Evolutionary conservation across 2,329 filamentous ascomycete species (phyloP).

Genomic region (Cytospora chrysosperma): DNA sequence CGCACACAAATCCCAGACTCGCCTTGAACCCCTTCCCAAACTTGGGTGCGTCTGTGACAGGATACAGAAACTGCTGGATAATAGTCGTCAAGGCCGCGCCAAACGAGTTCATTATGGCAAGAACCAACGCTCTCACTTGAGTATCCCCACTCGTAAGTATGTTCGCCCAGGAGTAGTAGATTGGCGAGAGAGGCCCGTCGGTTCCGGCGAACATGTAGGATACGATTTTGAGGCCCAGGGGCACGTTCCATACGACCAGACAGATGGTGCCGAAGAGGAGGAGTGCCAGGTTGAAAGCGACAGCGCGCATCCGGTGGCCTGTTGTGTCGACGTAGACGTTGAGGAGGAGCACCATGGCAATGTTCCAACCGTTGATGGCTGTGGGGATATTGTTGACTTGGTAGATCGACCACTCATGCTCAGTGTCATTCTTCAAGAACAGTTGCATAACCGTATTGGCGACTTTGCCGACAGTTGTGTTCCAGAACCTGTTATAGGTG

Average conservation of each 20-base stretch:
- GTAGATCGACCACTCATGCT: conserved; percentile 31
- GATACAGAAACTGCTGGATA: conserved; percentile 37
- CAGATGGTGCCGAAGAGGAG: conserved; percentile 35
- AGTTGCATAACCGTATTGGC: conserved; percentile 32
- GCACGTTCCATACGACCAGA: conserved; percentile 34
- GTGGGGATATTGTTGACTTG: conserved; percentile 34
- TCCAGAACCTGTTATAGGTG: conserved; percentile 28
- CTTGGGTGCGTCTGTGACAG: conserved; percentile 34
- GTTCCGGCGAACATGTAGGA: conserved; percentile 37
- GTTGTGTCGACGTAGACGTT: conserved; percentile 35
- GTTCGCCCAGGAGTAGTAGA: conserved; percentile 39
- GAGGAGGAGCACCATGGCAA: conserved; percentile 29
- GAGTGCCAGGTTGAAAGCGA: conserved; percentile 33
- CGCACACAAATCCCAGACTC: conserved; percentile 28
- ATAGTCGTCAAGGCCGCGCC: conserved; percentile 33
- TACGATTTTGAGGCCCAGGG: conserved; percentile 34
- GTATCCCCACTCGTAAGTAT: conserved; percentile 34
- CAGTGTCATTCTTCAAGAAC: conserved; percentile 30
- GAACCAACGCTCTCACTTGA: conserved; percentile 36
- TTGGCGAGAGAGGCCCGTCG: conserved; percentile 37
- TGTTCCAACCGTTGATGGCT: conserved; percentile 33
- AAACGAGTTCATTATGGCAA: conserved; percentile 38
- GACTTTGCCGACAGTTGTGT: conserved; percentile 32
- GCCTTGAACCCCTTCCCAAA: conserved; percentile 33
- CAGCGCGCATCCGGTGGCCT: conserved; percentile 34